These are phyloP conservation scores for Rosa multiflora DNA, from an alignment of 306 rosid species.

Conservation along the genomic window DNA sequence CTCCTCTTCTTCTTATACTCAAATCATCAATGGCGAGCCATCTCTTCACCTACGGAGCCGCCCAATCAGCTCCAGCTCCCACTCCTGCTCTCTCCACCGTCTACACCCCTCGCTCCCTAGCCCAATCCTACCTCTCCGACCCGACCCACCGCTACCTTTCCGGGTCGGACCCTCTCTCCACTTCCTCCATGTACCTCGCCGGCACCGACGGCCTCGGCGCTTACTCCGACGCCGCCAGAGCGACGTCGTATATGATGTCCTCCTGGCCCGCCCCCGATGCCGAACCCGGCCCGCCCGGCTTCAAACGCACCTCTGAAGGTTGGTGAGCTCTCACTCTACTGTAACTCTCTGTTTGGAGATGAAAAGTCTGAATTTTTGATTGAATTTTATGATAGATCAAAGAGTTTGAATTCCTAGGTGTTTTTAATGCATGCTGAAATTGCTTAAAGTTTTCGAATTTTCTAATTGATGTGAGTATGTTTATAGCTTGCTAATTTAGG, in stretches of 20 bases:
- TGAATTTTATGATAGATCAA: neutral
- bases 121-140: constrained; percentile 31
- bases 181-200: constrained; percentile 24
- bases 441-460: neutral
- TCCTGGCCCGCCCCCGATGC: constrained; percentile 52
- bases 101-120: constrained; percentile 16
- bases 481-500: neutral
- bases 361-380: constrained; percentile 4
- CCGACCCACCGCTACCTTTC: constrained; percentile 22
- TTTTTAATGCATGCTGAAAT: neutral
- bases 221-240: constrained; percentile 9
- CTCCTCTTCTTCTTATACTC: neutral
- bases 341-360: neutral
- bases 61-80: constrained; percentile 30
- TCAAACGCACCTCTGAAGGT: constrained; percentile 85
- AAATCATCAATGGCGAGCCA: constrained; percentile 33
- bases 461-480: neutral
- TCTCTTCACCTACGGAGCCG: constrained; percentile 36
- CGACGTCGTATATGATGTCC: constrained; percentile 39
- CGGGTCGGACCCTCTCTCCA: constrained; percentile 21
- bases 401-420: neutral
- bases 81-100: constrained; percentile 8
- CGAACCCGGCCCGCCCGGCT: constrained; percentile 39
- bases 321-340: constrained; percentile 8
- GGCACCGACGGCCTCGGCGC: neutral